Percentiles rank a stretch among this genome's conserved stretches.
phyloP scores from a whole-genome alignment of 129 eudicot genomes.

The Ambrosia artemisiifolia region DNA sequence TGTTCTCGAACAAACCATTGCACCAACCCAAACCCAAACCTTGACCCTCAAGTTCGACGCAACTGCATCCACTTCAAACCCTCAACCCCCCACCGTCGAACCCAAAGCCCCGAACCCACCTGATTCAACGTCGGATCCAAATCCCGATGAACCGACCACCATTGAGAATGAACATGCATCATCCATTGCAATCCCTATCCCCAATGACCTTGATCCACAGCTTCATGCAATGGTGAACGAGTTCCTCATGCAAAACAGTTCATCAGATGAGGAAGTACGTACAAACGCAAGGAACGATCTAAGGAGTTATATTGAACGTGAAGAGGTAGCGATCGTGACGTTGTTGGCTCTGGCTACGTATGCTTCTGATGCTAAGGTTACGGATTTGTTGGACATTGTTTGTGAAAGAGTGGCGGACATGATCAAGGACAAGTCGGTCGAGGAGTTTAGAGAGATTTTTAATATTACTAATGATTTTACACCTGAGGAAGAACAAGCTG shows the following conservation, averaged over 20 bases:
- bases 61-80: neutral
- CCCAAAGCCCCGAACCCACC: neutral
- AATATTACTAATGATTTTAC: constrained; percentile 11
- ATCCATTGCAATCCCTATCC: neutral
- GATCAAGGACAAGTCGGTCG: constrained; percentile 1
- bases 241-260: neutral
- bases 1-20: neutral
- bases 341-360: neutral
- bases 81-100: neutral
- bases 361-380: neutral
- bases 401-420: constrained; percentile 2
- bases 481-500: constrained; percentile 15
- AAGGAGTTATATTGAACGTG: neutral
- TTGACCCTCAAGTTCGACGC: neutral
- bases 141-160: neutral
- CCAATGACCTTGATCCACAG: neutral
- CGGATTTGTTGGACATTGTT: neutral
- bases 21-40: neutral
- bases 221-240: constrained; percentile 8
- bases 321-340: neutral
- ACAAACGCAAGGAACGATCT: neutral
- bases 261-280: neutral
- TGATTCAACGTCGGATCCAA: neutral
- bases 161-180: neutral
- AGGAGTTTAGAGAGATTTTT: constrained; percentile 6